These are phyloP conservation scores for Microsporum canis DNA, from an alignment of 2,329 filamentous ascomycete species.

Conservation along the genomic window DNA sequence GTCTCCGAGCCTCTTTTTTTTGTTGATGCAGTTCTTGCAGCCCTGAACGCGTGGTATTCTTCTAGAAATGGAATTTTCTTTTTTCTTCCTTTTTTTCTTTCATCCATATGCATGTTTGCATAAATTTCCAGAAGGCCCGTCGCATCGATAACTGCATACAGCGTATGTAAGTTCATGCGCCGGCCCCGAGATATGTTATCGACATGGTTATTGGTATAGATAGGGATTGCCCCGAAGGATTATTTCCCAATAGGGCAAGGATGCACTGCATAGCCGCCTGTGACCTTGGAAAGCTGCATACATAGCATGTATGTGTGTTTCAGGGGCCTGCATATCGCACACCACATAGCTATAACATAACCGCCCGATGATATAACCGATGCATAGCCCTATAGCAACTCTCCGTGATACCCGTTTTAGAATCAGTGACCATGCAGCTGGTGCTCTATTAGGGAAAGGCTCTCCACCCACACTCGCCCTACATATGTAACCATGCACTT, in stretches of 20 bases:
- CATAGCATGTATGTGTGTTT: neutral
- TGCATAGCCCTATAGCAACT: neutral
- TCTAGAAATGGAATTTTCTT: neutral
- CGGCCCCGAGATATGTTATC: neutral
- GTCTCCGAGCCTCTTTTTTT: neutral
- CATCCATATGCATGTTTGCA: too few relatives aligned
- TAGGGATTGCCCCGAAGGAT: neutral
- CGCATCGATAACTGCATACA: too few relatives aligned
- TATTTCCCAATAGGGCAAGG: neutral
- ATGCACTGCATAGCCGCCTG: neutral
- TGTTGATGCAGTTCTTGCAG: neutral
- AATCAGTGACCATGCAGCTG: neutral
- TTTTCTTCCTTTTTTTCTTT: neutral
- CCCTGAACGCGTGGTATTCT: neutral
- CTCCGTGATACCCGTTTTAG: neutral
- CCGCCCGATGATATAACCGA: neutral
- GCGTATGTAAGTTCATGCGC: too few relatives aligned
- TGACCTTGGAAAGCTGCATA: neutral
- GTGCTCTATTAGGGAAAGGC: neutral
- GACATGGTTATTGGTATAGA: neutral
- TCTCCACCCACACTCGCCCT: neutral
- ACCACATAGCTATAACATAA: neutral
- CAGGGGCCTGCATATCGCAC: neutral
- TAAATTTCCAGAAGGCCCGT: too few relatives aligned
- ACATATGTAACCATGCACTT: neutral